Percentiles rank a stretch among this genome's conserved stretches.
phyloP scores from a whole-genome alignment of 2,329 filamentous ascomycete species.

The Neofusicoccum laricinum region DNA sequence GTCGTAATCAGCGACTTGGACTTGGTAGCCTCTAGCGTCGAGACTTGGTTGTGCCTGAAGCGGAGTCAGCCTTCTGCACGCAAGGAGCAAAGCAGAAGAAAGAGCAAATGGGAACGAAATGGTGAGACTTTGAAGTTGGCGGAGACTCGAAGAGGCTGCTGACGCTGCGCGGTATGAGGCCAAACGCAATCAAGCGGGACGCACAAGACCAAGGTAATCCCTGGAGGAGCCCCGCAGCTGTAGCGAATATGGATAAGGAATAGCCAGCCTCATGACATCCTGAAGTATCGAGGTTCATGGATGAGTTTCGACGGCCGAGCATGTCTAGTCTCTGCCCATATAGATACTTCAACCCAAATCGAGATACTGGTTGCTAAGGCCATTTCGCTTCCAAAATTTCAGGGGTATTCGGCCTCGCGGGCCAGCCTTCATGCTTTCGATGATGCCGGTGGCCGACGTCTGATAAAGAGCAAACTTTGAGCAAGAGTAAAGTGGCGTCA shows the following conservation, averaged over 20 bases:
- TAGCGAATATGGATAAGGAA: background rate
- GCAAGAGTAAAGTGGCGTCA: slow-evolving; percentile 11
- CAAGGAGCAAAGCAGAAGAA: background rate
- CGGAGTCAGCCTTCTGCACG: slow-evolving; percentile 18
- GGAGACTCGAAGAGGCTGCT: background rate
- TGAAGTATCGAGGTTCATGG: background rate
- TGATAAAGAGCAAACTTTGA: background rate
- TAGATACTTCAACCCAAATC: background rate
- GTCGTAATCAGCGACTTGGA: slow-evolving; percentile 66
- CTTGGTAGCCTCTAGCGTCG: slow-evolving; percentile 59
- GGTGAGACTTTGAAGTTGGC: background rate
- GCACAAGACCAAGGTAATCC: background rate
- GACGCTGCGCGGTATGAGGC: background rate
- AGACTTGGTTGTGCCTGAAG: slow-evolving; percentile 55
- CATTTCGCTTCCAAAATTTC: background rate
- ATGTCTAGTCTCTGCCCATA: background rate
- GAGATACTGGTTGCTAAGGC: too few relatives aligned
- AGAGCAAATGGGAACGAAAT: background rate
- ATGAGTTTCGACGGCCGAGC: background rate
- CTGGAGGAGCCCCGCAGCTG: background rate
- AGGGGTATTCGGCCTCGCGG: background rate
- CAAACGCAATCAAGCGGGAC: background rate
- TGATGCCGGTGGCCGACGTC: background rate
- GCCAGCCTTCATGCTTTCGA: background rate
- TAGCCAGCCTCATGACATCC: background rate